These are phyloP conservation scores for Cercospora sp. DNA, from an alignment of 2,329 filamentous ascomycete species.

Conservation along the genomic window DNA sequence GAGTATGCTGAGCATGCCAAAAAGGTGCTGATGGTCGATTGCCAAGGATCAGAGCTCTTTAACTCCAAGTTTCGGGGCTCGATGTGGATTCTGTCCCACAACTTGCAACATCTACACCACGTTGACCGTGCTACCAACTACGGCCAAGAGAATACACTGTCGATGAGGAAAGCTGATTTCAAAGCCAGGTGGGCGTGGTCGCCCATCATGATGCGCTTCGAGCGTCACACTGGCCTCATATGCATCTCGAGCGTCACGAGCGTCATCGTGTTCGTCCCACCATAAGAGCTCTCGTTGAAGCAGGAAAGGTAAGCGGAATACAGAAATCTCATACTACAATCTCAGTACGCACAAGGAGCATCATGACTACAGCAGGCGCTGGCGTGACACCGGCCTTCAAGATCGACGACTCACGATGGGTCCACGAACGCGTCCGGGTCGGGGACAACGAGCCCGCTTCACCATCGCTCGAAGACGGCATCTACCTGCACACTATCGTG, in stretches of 20 bases:
- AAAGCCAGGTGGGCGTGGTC: neutral
- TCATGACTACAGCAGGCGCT: conserved; percentile 17
- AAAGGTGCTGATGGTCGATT: neutral
- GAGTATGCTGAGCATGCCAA: neutral
- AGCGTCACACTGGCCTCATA: neutral
- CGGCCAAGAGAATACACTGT: neutral
- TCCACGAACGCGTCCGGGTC: conserved; percentile 18
- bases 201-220: neutral
- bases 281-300: neutral
- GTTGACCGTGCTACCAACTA: neutral
- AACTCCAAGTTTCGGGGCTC: neutral
- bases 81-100: neutral
- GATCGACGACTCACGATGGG: conserved; percentile 22
- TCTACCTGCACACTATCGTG: conserved; percentile 34
- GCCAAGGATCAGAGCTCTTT: neutral
- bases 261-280: neutral
- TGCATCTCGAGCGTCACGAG: conserved; percentile 11
- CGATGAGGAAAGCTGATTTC: neutral
- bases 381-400: conserved; percentile 15
- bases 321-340: neutral
- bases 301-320: neutral
- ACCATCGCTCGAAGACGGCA: conserved; percentile 19
- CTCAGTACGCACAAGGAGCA: neutral
- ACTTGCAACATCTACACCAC: neutral
- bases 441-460: conserved; percentile 13